phyloP scores from a whole-genome alignment of 2,329 filamentous ascomycete species.

The Cyphellophora attinorum region DNA sequence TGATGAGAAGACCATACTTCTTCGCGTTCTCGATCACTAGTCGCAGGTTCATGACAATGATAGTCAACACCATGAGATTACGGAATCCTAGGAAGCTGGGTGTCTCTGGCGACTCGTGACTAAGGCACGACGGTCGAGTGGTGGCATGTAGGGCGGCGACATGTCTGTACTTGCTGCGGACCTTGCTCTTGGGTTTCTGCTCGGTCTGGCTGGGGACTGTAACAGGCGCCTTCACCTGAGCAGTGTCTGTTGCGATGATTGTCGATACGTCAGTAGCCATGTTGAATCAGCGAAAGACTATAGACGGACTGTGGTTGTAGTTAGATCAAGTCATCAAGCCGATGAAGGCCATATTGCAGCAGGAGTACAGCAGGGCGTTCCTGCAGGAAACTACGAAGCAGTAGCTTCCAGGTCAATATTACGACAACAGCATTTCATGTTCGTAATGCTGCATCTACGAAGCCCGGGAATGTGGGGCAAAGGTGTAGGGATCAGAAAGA shows the following conservation, averaged over 20 bases:
- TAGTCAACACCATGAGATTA: constrained; percentile 89
- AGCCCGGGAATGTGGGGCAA: too few species aligned
- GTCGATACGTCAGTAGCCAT: constrained; percentile 14
- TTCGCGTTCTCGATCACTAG: constrained; percentile 78
- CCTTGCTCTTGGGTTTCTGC: constrained; percentile 4
- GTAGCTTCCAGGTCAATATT: too few species aligned
- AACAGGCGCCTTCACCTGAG: not conserved
- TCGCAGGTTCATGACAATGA: constrained; percentile 85
- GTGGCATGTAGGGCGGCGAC: constrained; percentile 74
- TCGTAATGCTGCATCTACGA: too few species aligned
- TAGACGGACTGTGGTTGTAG: too few species aligned
- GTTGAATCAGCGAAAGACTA: too few species aligned
- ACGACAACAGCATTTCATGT: too few species aligned
- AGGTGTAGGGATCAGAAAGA: too few species aligned
- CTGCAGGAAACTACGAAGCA: too few species aligned
- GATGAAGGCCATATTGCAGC: too few species aligned
- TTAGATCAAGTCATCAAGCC: too few species aligned
- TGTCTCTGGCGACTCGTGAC: constrained; percentile 63
- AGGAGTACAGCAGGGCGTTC: too few species aligned
- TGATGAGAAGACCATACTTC: constrained; percentile 90
- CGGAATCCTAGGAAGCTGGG: constrained; percentile 90
- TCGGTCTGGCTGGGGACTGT: not conserved
- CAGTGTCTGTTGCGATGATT: constrained; percentile 10
- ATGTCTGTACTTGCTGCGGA: constrained; percentile 68
- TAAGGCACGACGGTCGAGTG: constrained; percentile 67